Evolutionary conservation across 305 asterid genomes (phyloP).

Genomic region (Stenogyne calaminthoides): DNA sequence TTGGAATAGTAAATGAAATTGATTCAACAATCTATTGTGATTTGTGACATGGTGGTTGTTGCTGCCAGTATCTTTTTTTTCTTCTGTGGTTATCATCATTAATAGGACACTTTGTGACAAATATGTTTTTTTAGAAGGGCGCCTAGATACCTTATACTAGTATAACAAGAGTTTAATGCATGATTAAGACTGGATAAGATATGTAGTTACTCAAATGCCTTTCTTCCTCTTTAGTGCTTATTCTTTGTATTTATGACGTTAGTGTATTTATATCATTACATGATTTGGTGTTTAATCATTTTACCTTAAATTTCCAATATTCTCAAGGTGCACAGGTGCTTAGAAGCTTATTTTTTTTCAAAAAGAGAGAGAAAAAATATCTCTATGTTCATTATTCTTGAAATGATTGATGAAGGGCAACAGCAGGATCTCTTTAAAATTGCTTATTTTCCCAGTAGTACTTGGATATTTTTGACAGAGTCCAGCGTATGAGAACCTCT

Average conservation of each 20-base stretch:
- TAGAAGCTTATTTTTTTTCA: not conserved
- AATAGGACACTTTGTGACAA: not conserved
- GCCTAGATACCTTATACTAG: not conserved
- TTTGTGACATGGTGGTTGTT: not conserved
- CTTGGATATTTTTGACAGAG: not conserved
- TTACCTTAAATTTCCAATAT: too few species aligned
- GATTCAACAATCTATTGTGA: not conserved
- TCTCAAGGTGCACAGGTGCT: not conserved
- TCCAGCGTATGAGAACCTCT: not conserved
- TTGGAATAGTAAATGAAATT: conserved; percentile 1
- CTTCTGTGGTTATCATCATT: not conserved
- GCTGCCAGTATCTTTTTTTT: not conserved
- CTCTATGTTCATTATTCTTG: not conserved
- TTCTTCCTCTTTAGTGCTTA: not conserved
- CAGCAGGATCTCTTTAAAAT: not conserved
- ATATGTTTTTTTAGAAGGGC: not conserved
- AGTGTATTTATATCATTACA: not conserved
- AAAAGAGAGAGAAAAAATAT: not conserved
- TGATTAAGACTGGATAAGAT: not conserved
- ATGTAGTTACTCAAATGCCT: not conserved
- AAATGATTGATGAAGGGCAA: not conserved
- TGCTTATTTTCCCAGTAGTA: not conserved
- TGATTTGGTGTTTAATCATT: not conserved
- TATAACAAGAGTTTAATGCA: not conserved
- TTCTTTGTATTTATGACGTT: not conserved